Evolutionary conservation across 192 early-diverging fungal species (phyloP), one percentile per base, ranked within the genome.

Genomic region (Phlyctochytrium planicorne): DNA sequence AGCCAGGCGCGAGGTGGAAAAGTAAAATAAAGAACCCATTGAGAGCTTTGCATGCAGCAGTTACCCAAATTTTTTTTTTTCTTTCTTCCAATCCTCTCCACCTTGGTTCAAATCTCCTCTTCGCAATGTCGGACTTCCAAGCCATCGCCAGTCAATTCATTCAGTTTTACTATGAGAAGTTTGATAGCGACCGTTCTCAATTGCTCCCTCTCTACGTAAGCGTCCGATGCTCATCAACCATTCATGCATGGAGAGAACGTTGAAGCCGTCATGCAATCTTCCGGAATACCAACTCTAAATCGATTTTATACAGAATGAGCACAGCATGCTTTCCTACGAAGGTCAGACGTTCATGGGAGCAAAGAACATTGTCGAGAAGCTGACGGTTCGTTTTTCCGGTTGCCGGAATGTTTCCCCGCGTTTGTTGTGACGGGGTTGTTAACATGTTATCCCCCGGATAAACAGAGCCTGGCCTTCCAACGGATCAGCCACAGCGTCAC

Each of bases 271-370:
- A 53, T 16, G 6, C 0, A 72, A 24, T 60, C 56, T 14, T 14
- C 55, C 10, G 55, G 12, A 14, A 25, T 27, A 29, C 10, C 25
- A 10, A 30, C 33, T 34, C 31, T 55, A n/a, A n/a, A n/a, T 65
- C 1, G 0, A 68, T n/a, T 31, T 59, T 2, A 37, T 78, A 60
- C 77, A 97, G 93, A 78, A 87, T 55, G 85, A 85, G 17, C 60
- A 69, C 63, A 96, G 94, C 36, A 92, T 93, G 91, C 67, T 98
- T 70, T 84, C 88, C 32, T 98, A 92, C 74, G 94, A 98, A 80
- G 91, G 90, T 59, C 62, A 73, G 36, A 84, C 81, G 65, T 72
- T 86, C 62, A 52, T 66, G 30, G 93, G 96, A 53, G 76, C 74
- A 10, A 34, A 71, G 14, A 70, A 32, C 53, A 94, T 98, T 67